These are phyloP conservation scores for Sporobolomyces roseus DNA, from an alignment of 768 basidiomycete genomes.

Conservation along the genomic window DNA sequence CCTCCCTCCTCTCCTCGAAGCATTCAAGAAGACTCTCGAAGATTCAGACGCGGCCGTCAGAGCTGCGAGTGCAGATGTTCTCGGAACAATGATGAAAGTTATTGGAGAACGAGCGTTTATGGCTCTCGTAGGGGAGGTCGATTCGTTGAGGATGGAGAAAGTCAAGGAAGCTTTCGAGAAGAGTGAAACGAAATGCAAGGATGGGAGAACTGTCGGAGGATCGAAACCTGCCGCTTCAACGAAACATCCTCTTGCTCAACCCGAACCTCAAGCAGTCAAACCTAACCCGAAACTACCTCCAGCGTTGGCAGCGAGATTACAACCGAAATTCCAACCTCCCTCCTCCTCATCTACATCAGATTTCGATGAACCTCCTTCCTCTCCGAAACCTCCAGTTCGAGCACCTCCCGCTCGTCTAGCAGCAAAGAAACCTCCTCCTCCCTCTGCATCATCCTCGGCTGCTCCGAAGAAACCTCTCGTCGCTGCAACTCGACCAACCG, in stretches of 20 bases:
- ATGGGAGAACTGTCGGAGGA: conserved; percentile 41
- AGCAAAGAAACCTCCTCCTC: conserved; percentile 58
- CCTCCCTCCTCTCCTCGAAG: conserved; percentile 75
- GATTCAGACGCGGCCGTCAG: conserved; percentile 85
- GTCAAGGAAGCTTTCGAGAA: conserved; percentile 91
- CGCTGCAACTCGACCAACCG: conserved; percentile 31
- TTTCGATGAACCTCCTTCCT: conserved; percentile 7
- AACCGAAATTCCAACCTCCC: conserved; percentile 17
- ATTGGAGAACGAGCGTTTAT: conserved; percentile 88
- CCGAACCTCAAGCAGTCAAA: conserved; percentile 50
- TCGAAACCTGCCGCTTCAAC: conserved; percentile 49
- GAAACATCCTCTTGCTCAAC: conserved; percentile 31
- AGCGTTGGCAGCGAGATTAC: background rate
- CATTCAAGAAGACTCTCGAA: conserved; percentile 69
- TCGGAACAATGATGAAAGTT: conserved; percentile 94
- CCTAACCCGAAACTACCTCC: background rate
- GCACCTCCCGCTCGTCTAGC: conserved; percentile 13
- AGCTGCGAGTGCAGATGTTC: conserved; percentile 77
- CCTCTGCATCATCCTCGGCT: conserved; percentile 42
- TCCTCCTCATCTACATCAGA: background rate
- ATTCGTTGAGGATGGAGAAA: conserved; percentile 82
- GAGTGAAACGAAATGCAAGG: conserved; percentile 84
- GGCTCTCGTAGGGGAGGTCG: conserved; percentile 75
- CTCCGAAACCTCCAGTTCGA: background rate
- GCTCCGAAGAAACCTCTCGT: conserved; percentile 37